Conservation (phyloP, 2,329 filamentous ascomycete genomes). For the Sarocladiaceae sp. region DNA sequence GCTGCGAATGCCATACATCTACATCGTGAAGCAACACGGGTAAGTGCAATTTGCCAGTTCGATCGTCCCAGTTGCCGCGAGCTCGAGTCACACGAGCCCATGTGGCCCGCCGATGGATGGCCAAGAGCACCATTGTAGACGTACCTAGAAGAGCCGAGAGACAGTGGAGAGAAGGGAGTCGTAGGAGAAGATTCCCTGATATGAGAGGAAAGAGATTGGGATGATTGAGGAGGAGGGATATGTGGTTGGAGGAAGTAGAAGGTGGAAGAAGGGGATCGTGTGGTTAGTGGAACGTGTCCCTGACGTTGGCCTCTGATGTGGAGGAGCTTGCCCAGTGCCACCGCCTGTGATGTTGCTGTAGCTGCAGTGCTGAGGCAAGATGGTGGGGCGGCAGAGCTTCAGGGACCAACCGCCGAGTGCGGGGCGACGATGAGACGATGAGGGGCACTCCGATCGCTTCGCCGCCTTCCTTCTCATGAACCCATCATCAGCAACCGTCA, state of each 20-base stretch:
- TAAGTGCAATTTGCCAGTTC: background rate
- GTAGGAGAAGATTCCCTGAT: background rate
- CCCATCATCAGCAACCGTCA: no score
- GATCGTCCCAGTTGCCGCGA: background rate
- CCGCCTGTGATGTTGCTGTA: no score
- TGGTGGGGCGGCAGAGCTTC: slow-evolving; percentile 8
- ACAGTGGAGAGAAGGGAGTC: background rate
- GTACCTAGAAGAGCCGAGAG: background rate
- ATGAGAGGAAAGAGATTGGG: background rate
- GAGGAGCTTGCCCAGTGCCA: no score
- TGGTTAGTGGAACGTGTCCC: slow-evolving; percentile 9
- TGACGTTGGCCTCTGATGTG: background rate
- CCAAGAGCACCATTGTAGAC: background rate
- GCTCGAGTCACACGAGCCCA: slow-evolving; percentile 4
- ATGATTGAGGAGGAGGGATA: background rate
- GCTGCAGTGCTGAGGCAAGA: background rate
- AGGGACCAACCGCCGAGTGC: slow-evolving; percentile 6
- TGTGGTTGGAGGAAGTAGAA: background rate
- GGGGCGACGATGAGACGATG: slow-evolving; percentile 6
- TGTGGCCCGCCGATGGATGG: background rate
- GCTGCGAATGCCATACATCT: no score
- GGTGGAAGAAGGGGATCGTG: slow-evolving; percentile 2
- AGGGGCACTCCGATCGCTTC: no score
- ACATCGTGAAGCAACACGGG: no score
- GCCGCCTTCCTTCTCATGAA: no score